Percentiles rank a stretch among this genome's conserved stretches.
phyloP scores from a whole-genome alignment of 208 protist genomes.

The Herpetomonas samuelpessoai region DNA sequence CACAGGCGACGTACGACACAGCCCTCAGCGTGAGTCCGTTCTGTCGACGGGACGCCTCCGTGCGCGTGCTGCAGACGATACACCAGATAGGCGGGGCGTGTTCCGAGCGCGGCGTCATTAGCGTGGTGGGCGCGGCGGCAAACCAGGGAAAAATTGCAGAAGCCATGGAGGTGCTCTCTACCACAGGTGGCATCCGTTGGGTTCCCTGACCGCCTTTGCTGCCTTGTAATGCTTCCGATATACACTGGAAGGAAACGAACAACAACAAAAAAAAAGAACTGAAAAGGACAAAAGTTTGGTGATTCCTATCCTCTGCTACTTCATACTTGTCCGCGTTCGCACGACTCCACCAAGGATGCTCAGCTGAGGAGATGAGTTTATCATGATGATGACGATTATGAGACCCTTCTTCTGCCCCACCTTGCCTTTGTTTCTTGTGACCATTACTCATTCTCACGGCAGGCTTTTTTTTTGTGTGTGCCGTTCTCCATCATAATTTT shows the following conservation, averaged over 20 bases:
- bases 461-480: conserved; percentile 7
- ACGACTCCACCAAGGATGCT: too few relatives aligned
- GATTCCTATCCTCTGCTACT: too few relatives aligned
- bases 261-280: too few relatives aligned
- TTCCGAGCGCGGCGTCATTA: conserved; percentile 37
- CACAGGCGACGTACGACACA: conserved; percentile 42
- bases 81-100: conserved; percentile 38
- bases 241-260: too few relatives aligned
- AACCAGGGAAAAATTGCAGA: conserved; percentile 35
- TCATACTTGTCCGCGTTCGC: too few relatives aligned
- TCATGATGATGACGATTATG: too few relatives aligned
- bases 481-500: conserved; percentile 2
- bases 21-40: conserved; percentile 36
- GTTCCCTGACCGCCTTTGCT: too few relatives aligned
- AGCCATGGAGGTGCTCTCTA: conserved; percentile 31
- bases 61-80: conserved; percentile 55
- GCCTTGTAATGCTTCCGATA: too few relatives aligned
- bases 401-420: too few relatives aligned
- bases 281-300: too few relatives aligned
- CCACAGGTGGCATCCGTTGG: conserved; percentile 48
- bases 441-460: not conserved
- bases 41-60: conserved; percentile 41
- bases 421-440: too few relatives aligned
- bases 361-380: too few relatives aligned
- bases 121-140: conserved; percentile 41